A percentile compares a stretch with the other conserved stretches of the same genome.
phyloP scores from a whole-genome alignment of 2,329 filamentous ascomycete genomes.

The Colletotrichum paranaense region DNA sequence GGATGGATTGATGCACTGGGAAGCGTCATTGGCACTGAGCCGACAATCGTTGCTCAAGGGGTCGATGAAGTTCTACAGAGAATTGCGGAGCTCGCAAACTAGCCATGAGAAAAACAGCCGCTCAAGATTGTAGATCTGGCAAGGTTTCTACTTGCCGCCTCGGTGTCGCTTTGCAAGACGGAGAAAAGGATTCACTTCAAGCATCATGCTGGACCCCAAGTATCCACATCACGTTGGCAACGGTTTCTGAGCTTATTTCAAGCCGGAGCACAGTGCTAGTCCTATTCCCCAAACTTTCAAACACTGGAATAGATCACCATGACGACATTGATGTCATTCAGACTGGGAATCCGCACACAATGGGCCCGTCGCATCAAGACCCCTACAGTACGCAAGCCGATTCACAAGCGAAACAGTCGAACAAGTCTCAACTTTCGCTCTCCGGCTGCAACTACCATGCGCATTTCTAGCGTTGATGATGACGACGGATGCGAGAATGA shows the following conservation, averaged over 20 bases:
- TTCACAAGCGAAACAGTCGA: background rate
- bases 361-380: background rate
- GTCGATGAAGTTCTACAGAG: slow-evolving; percentile 66
- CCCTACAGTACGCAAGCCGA: background rate
- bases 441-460: background rate
- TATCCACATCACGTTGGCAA: background rate
- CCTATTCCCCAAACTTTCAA: background rate
- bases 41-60: slow-evolving; percentile 64
- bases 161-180: background rate
- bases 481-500: background rate
- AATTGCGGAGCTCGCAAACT: slow-evolving; percentile 40
- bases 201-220: background rate
- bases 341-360: background rate
- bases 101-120: background rate
- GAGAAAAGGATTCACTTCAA: background rate
- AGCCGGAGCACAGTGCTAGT: background rate
- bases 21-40: slow-evolving; percentile 55
- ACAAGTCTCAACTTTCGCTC: background rate
- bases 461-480: background rate
- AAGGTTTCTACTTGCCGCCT: background rate
- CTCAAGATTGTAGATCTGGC: background rate
- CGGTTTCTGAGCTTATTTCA: slow-evolving; percentile 1
- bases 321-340: background rate
- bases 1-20: slow-evolving; percentile 75
- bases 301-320: background rate